Evolutionary conservation across 768 basidiomycete species (phyloP), one percentile per base, ranked within the genome.

Genomic region (Kwoniella pini): DNA sequence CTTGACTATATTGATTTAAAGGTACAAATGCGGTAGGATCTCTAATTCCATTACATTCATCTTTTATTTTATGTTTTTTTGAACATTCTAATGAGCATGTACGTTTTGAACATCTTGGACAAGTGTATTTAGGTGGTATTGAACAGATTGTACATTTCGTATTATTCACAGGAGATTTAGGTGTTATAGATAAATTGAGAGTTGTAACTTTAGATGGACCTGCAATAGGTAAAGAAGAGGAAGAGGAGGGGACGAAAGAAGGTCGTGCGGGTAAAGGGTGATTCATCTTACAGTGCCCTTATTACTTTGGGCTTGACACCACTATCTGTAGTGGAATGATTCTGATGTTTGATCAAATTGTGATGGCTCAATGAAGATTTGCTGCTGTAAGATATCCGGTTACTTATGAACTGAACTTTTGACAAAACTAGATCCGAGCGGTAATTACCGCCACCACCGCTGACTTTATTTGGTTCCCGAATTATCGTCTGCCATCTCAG

Each of bases 1-100:
- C 90, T 85, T 89, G 91, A 4, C 85, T 84, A 71, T 91, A 95
- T 67, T 85, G 74, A 68, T 90, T 91, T 85, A 93, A 87, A 12
- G 88, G 84, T 30, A 75, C 65, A 43, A 57, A 76, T 3, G 40
- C 55, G 5, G 67, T 63, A 31, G 74, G 72, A 60, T 75, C 69
- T 17, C 77, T 39, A 24, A 64, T 24, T 2, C 77, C 77, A 3
- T 57, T 38, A 45, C 77, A 78, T 19, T 27, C 51, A 24, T 67
- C 69, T n/a, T 31, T 24, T 3, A 51, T 9, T 54, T 78, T 78
- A 46, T 78, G 77, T 17, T 61, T 24, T n/a, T 56, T 68, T 10
- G 75, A 70, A 49, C 77, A 78, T 7, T 60, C 39, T 21, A 73
- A 56, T 7, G 73, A 75, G 46, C 77, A 78, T n/a, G 75, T 74